These are phyloP conservation scores for Xylariaceae sp. DNA, from an alignment of 2,329 filamentous ascomycete species.

Conservation along the genomic window DNA sequence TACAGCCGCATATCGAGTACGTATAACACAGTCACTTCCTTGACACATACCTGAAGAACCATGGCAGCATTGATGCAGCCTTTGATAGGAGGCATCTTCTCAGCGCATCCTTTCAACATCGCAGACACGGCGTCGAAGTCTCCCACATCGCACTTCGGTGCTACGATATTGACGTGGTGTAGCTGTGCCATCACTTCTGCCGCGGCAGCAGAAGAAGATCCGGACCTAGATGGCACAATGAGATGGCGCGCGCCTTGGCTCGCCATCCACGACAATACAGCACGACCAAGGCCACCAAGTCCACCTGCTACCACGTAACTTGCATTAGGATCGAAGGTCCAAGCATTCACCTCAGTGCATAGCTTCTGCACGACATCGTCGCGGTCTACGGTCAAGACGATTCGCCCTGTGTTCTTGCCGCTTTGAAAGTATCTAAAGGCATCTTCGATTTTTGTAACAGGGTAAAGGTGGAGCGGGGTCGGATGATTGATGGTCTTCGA, in stretches of 20 bases:
- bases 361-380: conserved; percentile 17
- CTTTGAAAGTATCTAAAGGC: conserved; percentile 25
- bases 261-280: conserved; percentile 27
- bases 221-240: conserved; percentile 25
- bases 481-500: conserved; percentile 16
- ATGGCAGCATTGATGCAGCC: conserved; percentile 45
- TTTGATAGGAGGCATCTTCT: conserved; percentile 32
- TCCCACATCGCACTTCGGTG: conserved; percentile 25
- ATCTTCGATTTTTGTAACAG: conserved; percentile 20
- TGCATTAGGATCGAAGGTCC: conserved; percentile 26
- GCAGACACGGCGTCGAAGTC: conserved; percentile 12
- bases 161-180: conserved; percentile 10
- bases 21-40: no score
- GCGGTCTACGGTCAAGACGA: conserved; percentile 22
- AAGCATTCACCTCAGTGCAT: conserved; percentile 17
- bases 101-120: conserved; percentile 15
- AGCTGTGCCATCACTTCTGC: conserved; percentile 19
- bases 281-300: conserved; percentile 29
- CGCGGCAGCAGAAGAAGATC: conserved; percentile 17
- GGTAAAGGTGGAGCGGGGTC: conserved; percentile 21
- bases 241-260: conserved; percentile 24
- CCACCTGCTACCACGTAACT: conserved; percentile 30
- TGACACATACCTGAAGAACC: conserved; percentile 31
- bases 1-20: no score
- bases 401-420: conserved; percentile 23